These are phyloP conservation scores for Eruca vesicaria DNA, from an alignment of 441 rosid genomes.

Conservation along the genomic window DNA sequence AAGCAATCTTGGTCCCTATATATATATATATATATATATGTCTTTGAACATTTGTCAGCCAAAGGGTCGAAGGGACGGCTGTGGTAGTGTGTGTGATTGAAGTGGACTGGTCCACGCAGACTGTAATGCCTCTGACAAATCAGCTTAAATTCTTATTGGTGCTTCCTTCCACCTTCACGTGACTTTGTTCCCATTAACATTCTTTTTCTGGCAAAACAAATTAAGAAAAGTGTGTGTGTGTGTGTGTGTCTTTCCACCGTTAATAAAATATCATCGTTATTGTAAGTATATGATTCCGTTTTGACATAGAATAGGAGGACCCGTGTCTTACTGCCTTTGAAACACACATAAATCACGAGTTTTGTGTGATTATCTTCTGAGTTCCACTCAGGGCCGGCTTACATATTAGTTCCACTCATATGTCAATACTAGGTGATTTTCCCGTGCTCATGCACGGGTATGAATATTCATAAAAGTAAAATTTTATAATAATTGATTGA, in stretches of 20 bases:
- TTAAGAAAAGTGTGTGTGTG: not conserved
- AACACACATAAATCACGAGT: conserved; percentile 14
- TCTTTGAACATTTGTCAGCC: conserved; percentile 47
- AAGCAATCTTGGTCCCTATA: conserved; percentile 40
- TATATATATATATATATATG: conserved; percentile 33
- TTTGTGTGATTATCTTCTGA: not conserved
- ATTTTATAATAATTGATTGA: too few relatives aligned
- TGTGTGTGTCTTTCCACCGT: not conserved
- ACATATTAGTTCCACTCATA: not conserved
- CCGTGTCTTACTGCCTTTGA: conserved; percentile 5
- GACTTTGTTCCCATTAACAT: conserved; percentile 31
- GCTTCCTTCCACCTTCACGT: conserved; percentile 22
- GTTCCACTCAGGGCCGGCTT: too few relatives aligned
- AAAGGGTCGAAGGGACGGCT: conserved; percentile 46
- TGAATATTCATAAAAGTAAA: too few relatives aligned
- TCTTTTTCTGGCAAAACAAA: not conserved
- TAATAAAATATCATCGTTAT: not conserved
- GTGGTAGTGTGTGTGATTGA: conserved; percentile 28
- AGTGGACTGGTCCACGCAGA: conserved; percentile 34
- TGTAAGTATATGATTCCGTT: not conserved
- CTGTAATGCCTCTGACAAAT: conserved; percentile 29
- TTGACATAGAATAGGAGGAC: not conserved
- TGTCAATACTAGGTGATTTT: too few relatives aligned
- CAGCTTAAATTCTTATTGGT: conserved; percentile 31
- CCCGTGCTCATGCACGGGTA: too few relatives aligned